These are phyloP conservation scores for Dichomitus squalens DNA, from an alignment of 1,284 basidiomycete species.

Conservation along the genomic window DNA sequence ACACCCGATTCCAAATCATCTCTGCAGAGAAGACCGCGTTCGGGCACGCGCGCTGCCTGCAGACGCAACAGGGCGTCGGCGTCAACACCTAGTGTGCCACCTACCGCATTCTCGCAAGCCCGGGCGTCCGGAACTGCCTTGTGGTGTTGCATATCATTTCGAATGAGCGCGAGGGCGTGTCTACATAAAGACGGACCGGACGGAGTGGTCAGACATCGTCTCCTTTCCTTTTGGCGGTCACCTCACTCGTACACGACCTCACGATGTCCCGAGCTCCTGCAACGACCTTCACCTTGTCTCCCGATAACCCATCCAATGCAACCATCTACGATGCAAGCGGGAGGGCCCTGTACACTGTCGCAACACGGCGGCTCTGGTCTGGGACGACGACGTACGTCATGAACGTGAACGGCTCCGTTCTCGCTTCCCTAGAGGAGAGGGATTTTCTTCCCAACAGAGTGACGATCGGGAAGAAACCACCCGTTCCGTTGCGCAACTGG, in stretches of 20 bases:
- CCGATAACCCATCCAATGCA: conserved; percentile 47
- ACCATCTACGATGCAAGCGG: conserved; percentile 37
- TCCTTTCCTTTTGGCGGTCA: background rate
- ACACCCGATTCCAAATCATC: no score
- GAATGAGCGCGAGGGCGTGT: background rate
- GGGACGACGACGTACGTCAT: conserved; percentile 37
- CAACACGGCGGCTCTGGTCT: conserved; percentile 35
- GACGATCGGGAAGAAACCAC: conserved; percentile 15
- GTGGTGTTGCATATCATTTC: background rate
- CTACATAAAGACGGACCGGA: background rate
- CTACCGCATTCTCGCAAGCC: background rate
- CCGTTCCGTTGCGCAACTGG: conserved; percentile 36
- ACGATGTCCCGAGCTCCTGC: background rate
- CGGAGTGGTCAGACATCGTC: background rate
- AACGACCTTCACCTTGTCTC: conserved; percentile 35
- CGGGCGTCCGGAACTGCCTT: background rate
- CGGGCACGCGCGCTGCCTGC: background rate
- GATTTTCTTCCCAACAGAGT: conserved; percentile 25
- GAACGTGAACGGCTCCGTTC: conserved; percentile 24
- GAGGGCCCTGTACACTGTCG: conserved; percentile 39
- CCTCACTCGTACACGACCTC: background rate
- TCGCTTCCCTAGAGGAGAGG: conserved; percentile 26
- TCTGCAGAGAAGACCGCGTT: background rate
- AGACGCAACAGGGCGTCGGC: background rate
- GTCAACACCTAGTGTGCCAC: background rate